These are phyloP conservation scores for Physaria fendleri DNA, from an alignment of 345 rosid species.

Conservation along the genomic window DNA sequence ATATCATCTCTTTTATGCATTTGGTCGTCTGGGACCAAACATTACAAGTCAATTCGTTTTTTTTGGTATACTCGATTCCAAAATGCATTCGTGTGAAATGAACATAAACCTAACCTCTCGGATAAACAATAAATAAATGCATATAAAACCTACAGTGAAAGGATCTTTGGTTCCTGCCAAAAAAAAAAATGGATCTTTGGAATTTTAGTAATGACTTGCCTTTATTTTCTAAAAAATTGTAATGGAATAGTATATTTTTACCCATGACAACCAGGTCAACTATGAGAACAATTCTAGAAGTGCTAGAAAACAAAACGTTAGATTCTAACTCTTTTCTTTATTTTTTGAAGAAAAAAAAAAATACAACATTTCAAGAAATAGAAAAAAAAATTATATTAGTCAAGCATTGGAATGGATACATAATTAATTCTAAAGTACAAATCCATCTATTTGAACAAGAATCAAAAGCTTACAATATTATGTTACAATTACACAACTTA, in stretches of 20 bases:
- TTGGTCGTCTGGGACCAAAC: constrained; percentile 15
- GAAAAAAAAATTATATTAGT: neutral
- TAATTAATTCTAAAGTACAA: neutral
- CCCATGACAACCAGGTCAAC: constrained; percentile 16
- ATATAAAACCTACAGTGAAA: neutral
- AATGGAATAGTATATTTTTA: neutral
- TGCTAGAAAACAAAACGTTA: constrained; percentile 16
- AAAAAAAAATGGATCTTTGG: neutral
- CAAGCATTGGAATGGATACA: neutral
- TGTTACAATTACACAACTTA: neutral
- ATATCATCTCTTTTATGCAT: constrained; percentile 2
- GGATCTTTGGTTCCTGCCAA: neutral
- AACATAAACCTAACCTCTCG: neutral
- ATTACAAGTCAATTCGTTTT: constrained; percentile 4
- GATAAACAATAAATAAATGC: neutral
- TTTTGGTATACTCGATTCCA: constrained; percentile 11
- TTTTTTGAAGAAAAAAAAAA: neutral
- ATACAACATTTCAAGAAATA: neutral
- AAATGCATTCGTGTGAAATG: neutral
- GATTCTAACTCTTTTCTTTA: neutral
- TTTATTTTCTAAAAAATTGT: neutral
- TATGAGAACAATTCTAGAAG: neutral
- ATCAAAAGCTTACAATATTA: neutral
- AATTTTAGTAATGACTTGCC: neutral
- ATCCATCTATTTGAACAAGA: neutral